Evolutionary conservation across 495 filamentous ascomycete species (phyloP), one percentile per base, ranked within the genome.

Genomic region (Sporormia fimetaria): DNA sequence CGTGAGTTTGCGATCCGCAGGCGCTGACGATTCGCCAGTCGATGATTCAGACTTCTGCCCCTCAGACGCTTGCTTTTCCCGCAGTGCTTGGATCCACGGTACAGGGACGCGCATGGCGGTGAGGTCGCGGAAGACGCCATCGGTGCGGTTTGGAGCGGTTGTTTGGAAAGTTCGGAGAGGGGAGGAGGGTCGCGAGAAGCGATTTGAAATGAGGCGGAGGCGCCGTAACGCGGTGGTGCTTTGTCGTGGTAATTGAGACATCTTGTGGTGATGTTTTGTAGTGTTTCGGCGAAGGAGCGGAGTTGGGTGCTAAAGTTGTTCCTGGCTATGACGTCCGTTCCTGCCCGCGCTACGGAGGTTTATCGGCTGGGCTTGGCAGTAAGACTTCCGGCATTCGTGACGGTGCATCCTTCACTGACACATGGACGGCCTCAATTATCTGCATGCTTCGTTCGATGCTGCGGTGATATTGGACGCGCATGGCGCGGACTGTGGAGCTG

Each of bases 1-100:
- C 17, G 60, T 64, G 37, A 77, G 44, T 51, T 74, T 67, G 6
- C 64, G 67, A 51, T 71, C 61, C 28, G 43, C 17, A 9, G 58
- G 55, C 16, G 62, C 54, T 10, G 57, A 40, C 4, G 55, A 58
- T 17, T 47, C 49, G 5, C 36, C 37, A 6, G 44, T 57, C n/a
- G 33, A 37, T 40, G 56, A 59, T 9, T 11, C 47, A 21, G 37
- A 56, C 33, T 44, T 44, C 10, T 54, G 59, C 6, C 55, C 57
- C 5, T 68, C 60, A 31, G n/a, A n/a, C n/a, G 67, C 61, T 24
- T 73, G 67, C 33, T 69, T 64, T 40, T 67, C 63, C 1, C 64
- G 66, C 30, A 81, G 57, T 0, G 78, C 78, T 40, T 80, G 75
- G n/a, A 83, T 69, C 78, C 79, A 82, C 24, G 79, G 75, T 10